Evolutionary conservation across 495 filamentous ascomycete genomes (phyloP).

Genomic region (Tuber magnatum): DNA sequence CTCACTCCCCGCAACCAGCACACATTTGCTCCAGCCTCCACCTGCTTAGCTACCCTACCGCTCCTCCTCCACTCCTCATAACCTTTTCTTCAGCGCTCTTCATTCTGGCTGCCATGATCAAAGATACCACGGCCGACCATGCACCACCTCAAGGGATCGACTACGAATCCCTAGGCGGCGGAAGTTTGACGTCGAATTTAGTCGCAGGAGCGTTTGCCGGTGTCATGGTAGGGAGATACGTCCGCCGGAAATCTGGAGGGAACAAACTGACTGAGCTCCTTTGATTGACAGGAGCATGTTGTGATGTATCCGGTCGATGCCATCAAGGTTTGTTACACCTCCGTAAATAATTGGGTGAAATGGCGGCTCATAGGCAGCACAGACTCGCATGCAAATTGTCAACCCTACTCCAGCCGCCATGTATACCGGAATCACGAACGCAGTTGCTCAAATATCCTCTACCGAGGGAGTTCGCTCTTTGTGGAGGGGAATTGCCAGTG

Average conservation of each 20-base stretch:
- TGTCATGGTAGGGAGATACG: slow-evolving; percentile 65
- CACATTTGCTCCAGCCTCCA: not conserved
- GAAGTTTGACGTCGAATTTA: slow-evolving; percentile 74
- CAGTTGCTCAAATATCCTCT: slow-evolving; percentile 80
- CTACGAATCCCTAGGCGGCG: slow-evolving; percentile 62
- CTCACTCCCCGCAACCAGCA: not conserved
- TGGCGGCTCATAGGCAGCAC: slow-evolving; percentile 27
- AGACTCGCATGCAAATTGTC: slow-evolving; percentile 98
- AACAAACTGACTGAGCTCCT: slow-evolving; percentile 33
- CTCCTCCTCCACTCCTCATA: not conserved
- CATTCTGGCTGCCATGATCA: not conserved
- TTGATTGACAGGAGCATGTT: slow-evolving; percentile 60
- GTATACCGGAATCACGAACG: slow-evolving; percentile 86
- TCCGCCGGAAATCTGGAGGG: slow-evolving; percentile 4
- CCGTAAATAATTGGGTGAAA: slow-evolving; percentile 6
- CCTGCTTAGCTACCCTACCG: not conserved
- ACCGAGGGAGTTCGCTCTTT: slow-evolving; percentile 83
- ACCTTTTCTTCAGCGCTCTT: not conserved
- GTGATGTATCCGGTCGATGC: slow-evolving; percentile 99
- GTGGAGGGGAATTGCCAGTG: slow-evolving; percentile 95
- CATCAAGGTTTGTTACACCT: slow-evolving; percentile 67
- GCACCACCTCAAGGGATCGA: slow-evolving; percentile 43
- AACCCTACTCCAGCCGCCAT: slow-evolving; percentile 76
- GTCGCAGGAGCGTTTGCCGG: slow-evolving; percentile 92
- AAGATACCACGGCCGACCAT: slow-evolving; percentile 41